phyloP scores from a whole-genome alignment of 1,284 basidiomycete genomes.

The Leccinum griseonigrum region DNA sequence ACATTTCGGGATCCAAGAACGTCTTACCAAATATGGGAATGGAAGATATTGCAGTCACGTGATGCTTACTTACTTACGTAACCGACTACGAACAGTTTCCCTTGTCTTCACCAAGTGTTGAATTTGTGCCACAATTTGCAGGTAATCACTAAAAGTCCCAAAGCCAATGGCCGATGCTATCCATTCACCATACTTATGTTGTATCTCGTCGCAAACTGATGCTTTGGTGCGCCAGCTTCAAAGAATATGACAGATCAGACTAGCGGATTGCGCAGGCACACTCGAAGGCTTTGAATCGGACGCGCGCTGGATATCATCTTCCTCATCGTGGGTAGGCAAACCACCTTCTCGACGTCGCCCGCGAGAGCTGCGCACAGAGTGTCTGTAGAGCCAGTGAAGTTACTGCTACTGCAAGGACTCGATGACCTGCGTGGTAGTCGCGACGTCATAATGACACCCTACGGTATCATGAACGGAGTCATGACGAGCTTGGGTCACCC shows the following conservation, averaged over 20 bases:
- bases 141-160: no score
- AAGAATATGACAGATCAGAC: no score
- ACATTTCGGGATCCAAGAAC: slow-evolving; percentile 21
- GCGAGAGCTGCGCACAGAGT: slow-evolving; percentile 36
- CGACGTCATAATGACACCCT: no score
- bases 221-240: no score
- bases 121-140: no score
- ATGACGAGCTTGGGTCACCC: slow-evolving; percentile 11
- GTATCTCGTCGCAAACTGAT: no score
- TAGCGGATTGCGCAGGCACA: slow-evolving; percentile 61
- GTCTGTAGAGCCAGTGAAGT: slow-evolving; percentile 33
- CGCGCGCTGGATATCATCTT: slow-evolving; percentile 15
- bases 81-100: no score
- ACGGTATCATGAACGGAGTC: neutral
- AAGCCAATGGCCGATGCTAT: no score
- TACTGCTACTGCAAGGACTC: slow-evolving; percentile 24
- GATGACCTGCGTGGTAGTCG: slow-evolving; percentile 17
- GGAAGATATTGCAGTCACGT: slow-evolving; percentile 5
- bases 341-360: slow-evolving; percentile 6
- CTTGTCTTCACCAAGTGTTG: no score
- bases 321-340: neutral
- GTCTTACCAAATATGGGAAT: slow-evolving; percentile 16
- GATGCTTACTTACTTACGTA: neutral
- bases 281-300: slow-evolving; percentile 61
- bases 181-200: no score